phyloP scores from a whole-genome alignment of 2,329 filamentous ascomycete species.

The Stemphylium beticola region DNA sequence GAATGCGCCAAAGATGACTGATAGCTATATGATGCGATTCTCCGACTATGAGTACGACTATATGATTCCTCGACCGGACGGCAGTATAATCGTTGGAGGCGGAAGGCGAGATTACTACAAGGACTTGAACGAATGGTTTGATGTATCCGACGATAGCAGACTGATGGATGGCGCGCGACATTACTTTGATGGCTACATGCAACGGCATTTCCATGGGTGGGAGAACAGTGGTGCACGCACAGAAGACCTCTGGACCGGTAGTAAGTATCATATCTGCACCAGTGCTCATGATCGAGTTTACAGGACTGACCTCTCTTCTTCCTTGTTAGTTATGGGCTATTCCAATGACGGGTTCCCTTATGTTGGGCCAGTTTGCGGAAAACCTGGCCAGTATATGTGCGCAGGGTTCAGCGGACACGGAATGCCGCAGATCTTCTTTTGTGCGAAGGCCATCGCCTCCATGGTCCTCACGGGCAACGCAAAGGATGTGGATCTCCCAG shows the following conservation, averaged over 20 bases:
- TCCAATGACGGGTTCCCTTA: constrained; percentile 22
- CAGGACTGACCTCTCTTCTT: background rate
- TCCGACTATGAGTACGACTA: constrained; percentile 59
- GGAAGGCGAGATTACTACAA: constrained; percentile 40
- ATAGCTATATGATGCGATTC: constrained; percentile 54
- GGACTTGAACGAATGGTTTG: constrained; percentile 19
- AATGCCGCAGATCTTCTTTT: constrained; percentile 34
- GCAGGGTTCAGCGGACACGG: constrained; percentile 29
- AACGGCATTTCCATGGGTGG: constrained; percentile 29
- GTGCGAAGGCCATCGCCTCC: constrained; percentile 48
- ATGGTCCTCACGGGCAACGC: constrained; percentile 14
- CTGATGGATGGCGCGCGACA: constrained; percentile 21
- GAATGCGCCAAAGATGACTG: constrained; percentile 16
- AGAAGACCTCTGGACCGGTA: constrained; percentile 31
- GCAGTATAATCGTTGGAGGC: constrained; percentile 8
- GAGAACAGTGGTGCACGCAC: constrained; percentile 23
- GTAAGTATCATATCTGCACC: constrained; percentile 16
- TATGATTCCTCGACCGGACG: constrained; percentile 48
- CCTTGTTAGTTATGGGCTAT: constrained; percentile 17
- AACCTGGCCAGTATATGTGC: constrained; percentile 20
- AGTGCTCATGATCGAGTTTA: background rate
- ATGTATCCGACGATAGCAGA: constrained; percentile 27
- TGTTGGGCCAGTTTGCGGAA: constrained; percentile 14
- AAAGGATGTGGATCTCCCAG: constrained; percentile 11
- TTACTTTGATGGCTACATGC: constrained; percentile 40